A percentile compares a stretch with the other conserved stretches of the same genome.
Evolutionary conservation across 768 basidiomycete species (phyloP).

Genomic region (Lactarius quietus): DNA sequence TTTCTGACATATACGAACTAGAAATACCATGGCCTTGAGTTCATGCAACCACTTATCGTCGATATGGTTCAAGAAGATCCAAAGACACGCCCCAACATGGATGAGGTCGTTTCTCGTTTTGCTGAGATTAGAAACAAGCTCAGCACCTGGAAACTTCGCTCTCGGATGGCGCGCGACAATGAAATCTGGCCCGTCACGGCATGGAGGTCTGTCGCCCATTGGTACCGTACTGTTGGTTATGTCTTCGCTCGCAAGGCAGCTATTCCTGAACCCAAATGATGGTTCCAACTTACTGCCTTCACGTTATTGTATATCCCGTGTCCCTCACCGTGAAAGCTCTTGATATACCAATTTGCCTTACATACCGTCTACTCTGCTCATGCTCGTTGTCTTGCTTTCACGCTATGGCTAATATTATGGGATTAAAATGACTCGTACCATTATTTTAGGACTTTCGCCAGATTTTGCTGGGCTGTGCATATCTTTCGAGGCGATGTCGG

Average conservation of each 20-base stretch:
- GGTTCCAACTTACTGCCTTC: neutral
- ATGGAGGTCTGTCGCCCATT: neutral
- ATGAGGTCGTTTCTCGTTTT: conserved; percentile 33
- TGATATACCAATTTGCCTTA: neutral
- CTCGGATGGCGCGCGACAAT: conserved; percentile 28
- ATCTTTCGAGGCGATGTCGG: too few relatives aligned
- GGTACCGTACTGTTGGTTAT: conserved; percentile 4
- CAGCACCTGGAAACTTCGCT: conserved; percentile 32
- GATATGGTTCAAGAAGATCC: conserved; percentile 37
- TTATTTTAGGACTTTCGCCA: too few relatives aligned
- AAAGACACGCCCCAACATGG: conserved; percentile 32
- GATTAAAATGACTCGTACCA: neutral
- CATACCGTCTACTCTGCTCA: neutral
- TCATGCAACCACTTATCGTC: conserved; percentile 31
- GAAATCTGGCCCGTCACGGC: neutral
- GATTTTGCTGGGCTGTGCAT: too few relatives aligned
- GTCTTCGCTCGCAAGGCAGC: neutral
- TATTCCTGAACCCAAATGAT: conserved; percentile 10
- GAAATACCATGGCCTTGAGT: conserved; percentile 31
- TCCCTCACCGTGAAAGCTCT: neutral
- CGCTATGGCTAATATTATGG: neutral
- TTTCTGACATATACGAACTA: neutral
- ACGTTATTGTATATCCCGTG: neutral
- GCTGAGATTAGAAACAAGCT: conserved; percentile 22
- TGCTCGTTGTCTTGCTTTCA: neutral